Base-by-base conservation (phyloP, 2,329 filamentous ascomycete genomes). In the Arthrinium phaeospermum region DNA sequence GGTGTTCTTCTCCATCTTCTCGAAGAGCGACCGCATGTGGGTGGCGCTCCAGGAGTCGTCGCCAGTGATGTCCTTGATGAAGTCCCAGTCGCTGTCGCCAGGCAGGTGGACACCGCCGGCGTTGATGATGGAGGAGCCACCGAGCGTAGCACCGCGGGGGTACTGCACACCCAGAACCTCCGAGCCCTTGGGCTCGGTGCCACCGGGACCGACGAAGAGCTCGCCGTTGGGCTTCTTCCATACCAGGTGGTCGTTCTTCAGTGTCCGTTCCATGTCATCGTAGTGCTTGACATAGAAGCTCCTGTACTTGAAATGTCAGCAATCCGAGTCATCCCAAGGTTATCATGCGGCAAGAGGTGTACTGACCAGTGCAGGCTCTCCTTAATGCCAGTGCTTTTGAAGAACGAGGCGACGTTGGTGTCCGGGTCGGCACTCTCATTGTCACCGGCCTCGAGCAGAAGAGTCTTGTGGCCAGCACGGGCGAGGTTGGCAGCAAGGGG, bases 281-380 rank as follows among this genome's bases (percentile, higher is more conserved):
- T 90, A 91, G 79, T 92, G 90, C 70, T 87, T 86, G 72, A 91
- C 89, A 74, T 86, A 92, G 79, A 88, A 91, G 80, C 90, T 86
- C 90, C 90, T 92, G 61, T 82, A 34, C 12, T 74, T 61, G 70
- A 73, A 77, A 74, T 1, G 88, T 81, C 44, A 88, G 82, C 8
- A 85, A 19, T 41, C 41, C 3, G 67, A 34, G 30, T 22, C 41
- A 10, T 19, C 8, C 2, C 34, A 1, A 6, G 16, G 7, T 30
- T 14, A 30, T 12, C 49, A 47, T n/a, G 5, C 5, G 27, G 10
- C 8, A 44, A 16, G 34, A 51, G 30, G 6, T 57, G 71, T 68
- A 73, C 74, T 49, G 69, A 71, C 75, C 74, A 75, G n/a, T 72
- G 68, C 4, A 72, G 70, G 61, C 67, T 53, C 16, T 74, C 70